These are phyloP conservation scores for Epichloe elymi DNA, from an alignment of 2,329 filamentous ascomycete species.

Conservation along the genomic window DNA sequence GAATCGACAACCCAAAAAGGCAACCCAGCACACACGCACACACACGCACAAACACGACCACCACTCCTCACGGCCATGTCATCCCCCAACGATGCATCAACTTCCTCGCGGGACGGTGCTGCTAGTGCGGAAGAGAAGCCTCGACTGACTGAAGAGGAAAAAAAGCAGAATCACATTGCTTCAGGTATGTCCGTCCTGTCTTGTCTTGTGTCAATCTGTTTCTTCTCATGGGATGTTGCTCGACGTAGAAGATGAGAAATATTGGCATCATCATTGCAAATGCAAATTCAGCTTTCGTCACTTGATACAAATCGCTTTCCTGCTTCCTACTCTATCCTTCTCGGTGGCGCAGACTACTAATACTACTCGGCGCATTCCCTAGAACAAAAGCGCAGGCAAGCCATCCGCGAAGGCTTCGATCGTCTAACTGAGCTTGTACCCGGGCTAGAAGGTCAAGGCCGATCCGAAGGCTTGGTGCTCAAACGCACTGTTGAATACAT, in stretches of 20 bases:
- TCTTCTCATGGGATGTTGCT: background rate
- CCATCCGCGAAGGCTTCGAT: conserved; percentile 76
- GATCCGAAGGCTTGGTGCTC: conserved; percentile 76
- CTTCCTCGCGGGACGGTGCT: conserved; percentile 8
- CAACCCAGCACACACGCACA: background rate
- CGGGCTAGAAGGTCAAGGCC: conserved; percentile 67
- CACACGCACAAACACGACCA: background rate
- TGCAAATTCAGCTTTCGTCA: background rate
- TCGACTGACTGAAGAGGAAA: conserved; percentile 39
- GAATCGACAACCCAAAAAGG: background rate
- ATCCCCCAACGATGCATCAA: conserved; percentile 9
- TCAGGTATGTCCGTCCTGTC: conserved; percentile 26
- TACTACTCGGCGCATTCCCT: background rate
- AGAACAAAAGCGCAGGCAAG: conserved; percentile 37
- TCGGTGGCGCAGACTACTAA: background rate
- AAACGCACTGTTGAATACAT: conserved; percentile 56
- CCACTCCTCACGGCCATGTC: conserved; percentile 5
- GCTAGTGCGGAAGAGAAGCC: conserved; percentile 31
- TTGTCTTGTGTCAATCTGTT: background rate
- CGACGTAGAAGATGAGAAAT: background rate
- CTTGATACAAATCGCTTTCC: background rate
- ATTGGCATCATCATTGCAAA: background rate
- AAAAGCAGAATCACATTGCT: conserved; percentile 42
- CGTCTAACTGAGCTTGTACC: conserved; percentile 68
- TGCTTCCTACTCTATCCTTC: background rate